Conservation (phyloP, 2,329 filamentous ascomycete species). For the Didymella keratinophila region DNA sequence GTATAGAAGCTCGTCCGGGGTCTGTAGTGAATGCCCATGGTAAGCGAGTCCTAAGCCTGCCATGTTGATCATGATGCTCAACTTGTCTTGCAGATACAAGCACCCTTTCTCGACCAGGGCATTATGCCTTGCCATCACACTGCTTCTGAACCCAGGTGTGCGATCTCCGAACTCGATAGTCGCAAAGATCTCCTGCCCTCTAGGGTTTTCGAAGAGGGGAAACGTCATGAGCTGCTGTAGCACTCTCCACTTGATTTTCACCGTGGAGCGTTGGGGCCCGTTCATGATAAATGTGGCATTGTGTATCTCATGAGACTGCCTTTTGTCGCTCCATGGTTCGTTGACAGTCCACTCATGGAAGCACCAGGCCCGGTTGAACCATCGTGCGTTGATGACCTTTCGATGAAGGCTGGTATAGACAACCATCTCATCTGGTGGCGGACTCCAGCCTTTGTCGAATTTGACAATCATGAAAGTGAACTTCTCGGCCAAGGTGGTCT, state of each 20-base stretch:
- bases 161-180: conserved; percentile 6
- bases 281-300: conserved; percentile 29
- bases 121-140: conserved; percentile 26
- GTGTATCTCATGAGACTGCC: conserved; percentile 16
- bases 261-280: conserved; percentile 16
- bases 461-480: too few species aligned
- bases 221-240: conserved; percentile 13
- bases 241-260: conserved; percentile 26
- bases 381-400: conserved; percentile 21
- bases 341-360: conserved; percentile 29
- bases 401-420: conserved; percentile 14
- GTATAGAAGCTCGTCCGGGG: conserved; percentile 21
- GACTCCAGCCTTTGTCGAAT: conserved; percentile 10
- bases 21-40: conserved; percentile 1
- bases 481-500: conserved; percentile 12
- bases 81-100: conserved; percentile 16
- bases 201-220: not conserved
- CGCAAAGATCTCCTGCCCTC: conserved; percentile 5
- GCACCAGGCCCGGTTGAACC: conserved; percentile 30
- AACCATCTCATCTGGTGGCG: not conserved
- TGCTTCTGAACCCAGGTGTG: conserved; percentile 17
- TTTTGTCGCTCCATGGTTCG: conserved; percentile 23
- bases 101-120: conserved; percentile 20
- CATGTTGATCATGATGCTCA: conserved; percentile 30
- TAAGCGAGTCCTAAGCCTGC: conserved; percentile 26